Percentiles rank a stretch among this genome's conserved stretches.
phyloP scores from a whole-genome alignment of 2,329 filamentous ascomycete genomes.

The Colletotrichum cereale region DNA sequence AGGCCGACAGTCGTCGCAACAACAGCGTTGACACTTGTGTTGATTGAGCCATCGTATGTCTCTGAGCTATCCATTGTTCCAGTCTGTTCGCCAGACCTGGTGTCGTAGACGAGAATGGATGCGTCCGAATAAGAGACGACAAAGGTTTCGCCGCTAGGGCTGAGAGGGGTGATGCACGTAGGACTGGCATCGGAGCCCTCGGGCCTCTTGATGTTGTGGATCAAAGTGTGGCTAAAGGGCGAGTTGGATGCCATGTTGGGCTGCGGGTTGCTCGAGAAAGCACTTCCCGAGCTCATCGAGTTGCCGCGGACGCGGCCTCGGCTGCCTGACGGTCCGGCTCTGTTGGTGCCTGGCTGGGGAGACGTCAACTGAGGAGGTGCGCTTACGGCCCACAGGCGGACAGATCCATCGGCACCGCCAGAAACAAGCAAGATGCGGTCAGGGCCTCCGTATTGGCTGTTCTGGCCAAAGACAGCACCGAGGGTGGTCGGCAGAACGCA shows the following conservation, averaged over 20 bases:
- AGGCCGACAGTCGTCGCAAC: constrained; percentile 88
- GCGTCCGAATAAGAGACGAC: constrained; percentile 94
- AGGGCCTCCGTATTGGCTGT: constrained; percentile 79
- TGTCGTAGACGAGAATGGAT: constrained; percentile 92
- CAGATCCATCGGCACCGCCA: constrained; percentile 89
- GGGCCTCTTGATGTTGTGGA: constrained; percentile 84
- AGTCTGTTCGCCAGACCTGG: constrained; percentile 89
- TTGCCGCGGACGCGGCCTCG: constrained; percentile 87
- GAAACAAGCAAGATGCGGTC: constrained; percentile 93
- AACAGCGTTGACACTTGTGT: constrained; percentile 89
- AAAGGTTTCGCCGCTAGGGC: constrained; percentile 85
- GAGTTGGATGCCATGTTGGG: constrained; percentile 87
- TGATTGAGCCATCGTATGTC: constrained; percentile 86
- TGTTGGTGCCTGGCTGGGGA: constrained; percentile 74
- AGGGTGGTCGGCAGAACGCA: constrained; percentile 90
- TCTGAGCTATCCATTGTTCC: constrained; percentile 93
- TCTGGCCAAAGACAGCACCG: constrained; percentile 82
- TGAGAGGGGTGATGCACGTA: constrained; percentile 93
- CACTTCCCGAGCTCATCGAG: constrained; percentile 94
- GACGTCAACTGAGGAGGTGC: constrained; percentile 88
- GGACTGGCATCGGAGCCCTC: constrained; percentile 78
- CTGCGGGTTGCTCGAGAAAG: constrained; percentile 90
- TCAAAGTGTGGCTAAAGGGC: constrained; percentile 87
- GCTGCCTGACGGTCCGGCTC: constrained; percentile 67
- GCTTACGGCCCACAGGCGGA: constrained; percentile 95